These are phyloP conservation scores for Leishmania lainsoni DNA, from an alignment of 208 protist species.

Conservation along the genomic window DNA sequence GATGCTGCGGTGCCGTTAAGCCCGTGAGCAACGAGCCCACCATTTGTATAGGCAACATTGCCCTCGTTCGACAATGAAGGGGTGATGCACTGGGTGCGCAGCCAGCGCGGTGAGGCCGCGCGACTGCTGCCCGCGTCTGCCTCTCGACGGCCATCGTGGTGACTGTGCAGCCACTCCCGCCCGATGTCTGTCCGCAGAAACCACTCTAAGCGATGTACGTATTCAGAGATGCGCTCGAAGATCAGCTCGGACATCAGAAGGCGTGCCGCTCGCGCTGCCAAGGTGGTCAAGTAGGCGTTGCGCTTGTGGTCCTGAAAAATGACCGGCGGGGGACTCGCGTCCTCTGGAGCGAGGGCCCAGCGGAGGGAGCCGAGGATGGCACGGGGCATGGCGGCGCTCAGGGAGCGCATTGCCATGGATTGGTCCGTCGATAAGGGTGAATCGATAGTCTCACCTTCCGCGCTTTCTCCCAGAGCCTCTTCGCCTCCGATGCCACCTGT, in stretches of 20 bases:
- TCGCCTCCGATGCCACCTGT: background rate
- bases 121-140: background rate
- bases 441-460: constrained; percentile 3
- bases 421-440: background rate
- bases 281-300: constrained; percentile 29
- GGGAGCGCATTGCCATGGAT: constrained; percentile 1
- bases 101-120: background rate
- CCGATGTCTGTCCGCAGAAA: constrained; percentile 35
- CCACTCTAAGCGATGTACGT: constrained; percentile 56
- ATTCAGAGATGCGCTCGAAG: constrained; percentile 56
- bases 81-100: constrained; percentile 1
- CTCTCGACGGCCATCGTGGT: background rate
- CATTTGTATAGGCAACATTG: constrained; percentile 6
- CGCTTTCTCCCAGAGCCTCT: background rate
- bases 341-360: constrained; percentile 61
- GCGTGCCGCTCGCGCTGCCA: constrained; percentile 56
- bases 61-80: constrained; percentile 24
- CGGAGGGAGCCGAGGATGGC: constrained; percentile 74
- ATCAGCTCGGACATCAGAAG: constrained; percentile 59
- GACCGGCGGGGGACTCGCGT: constrained; percentile 29
- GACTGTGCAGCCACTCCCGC: background rate
- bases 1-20: constrained; percentile 8
- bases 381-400: constrained; percentile 30
- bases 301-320: constrained; percentile 5
- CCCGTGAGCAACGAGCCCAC: constrained; percentile 13